A percentile compares a stretch with the other conserved stretches of the same genome.
Evolutionary conservation across 1,139 yeast species (phyloP).

Genomic region (Torulaspora globosa): DNA sequence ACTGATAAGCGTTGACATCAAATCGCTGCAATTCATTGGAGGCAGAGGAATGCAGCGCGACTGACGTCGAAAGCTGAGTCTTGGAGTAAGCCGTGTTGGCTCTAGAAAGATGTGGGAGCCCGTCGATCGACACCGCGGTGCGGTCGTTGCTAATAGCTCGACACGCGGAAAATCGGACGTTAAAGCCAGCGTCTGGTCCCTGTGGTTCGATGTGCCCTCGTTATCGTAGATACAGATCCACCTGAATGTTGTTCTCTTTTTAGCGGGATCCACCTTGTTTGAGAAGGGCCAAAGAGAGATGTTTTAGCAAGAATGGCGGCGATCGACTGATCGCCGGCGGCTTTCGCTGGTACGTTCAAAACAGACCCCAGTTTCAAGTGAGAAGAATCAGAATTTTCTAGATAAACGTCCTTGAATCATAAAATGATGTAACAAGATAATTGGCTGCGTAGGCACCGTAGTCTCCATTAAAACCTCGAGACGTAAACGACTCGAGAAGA

Average conservation of each 20-base stretch:
- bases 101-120: neutral
- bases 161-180: neutral
- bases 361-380: neutral
- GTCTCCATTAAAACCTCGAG: slow-evolving; percentile 38
- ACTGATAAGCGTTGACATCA: neutral
- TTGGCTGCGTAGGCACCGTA: slow-evolving; percentile 38
- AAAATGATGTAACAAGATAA: slow-evolving; percentile 38
- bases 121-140: neutral
- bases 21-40: neutral
- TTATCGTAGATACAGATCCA: slow-evolving; percentile 21
- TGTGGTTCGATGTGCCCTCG: slow-evolving; percentile 13
- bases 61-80: too few relatives aligned
- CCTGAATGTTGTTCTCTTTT: slow-evolving; percentile 9
- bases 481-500: slow-evolving; percentile 26
- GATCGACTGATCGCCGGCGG: slow-evolving; percentile 9
- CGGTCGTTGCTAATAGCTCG: neutral
- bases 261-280: slow-evolving; percentile 16
- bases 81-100: neutral
- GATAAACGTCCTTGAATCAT: slow-evolving; percentile 34
- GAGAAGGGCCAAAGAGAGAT: slow-evolving; percentile 7
- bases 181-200: neutral
- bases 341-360: neutral
- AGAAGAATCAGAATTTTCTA: slow-evolving; percentile 39
- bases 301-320: neutral
- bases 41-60: neutral